Evolutionary conservation across 2,329 filamentous ascomycete species (phyloP), one percentile per base, ranked within the genome.

Genomic region (Achaetomium macrosporum): DNA sequence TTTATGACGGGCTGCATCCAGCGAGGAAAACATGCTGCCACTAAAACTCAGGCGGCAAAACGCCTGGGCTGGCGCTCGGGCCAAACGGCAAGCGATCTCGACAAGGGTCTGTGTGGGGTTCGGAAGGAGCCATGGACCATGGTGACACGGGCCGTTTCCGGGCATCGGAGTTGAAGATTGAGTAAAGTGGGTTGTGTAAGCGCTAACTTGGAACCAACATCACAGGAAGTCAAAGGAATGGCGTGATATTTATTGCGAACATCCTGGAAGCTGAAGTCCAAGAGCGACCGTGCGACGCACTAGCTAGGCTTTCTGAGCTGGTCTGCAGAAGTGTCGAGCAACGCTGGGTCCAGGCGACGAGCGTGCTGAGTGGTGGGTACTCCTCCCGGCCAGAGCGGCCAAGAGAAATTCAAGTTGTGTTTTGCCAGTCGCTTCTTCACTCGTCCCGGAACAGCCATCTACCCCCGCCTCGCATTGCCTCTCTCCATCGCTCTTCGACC

Each of bases 391-490:
- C 11, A 3, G 5, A 11, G 13, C 33, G 10, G 33, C 33, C 20
- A 39, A 33, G 33, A 15, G 33, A 11, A 35, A 35, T 35, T 15
- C 33, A 4, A 12, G 33, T 15, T 4, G 5, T 12, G 33, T 35
- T 4, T 35, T 15, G 11, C 5, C 11, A 35, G 25, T 25, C 25
- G 7, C 25, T 25, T 20, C n/a, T 36, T 58, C 66, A 86, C 68
- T 96, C 91, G 67, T 96, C 91, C 59, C 81, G 79, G 64, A 95
- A 96, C 6, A 87, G 67, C 85, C 88, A 97, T 57, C 79, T 76
- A 0, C 91, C 91, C 5, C 81, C 91, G 4, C 81, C 83, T 2
- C 84, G 81, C 81, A 89, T 87, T 1, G 93, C 91, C 65, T 97
- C 90, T 46, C 84, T 76, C 69, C 89, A 87, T 64, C 90, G 80